phyloP scores from a whole-genome alignment of 2,329 filamentous ascomycete species.

The Penicillium brevicompactum region DNA sequence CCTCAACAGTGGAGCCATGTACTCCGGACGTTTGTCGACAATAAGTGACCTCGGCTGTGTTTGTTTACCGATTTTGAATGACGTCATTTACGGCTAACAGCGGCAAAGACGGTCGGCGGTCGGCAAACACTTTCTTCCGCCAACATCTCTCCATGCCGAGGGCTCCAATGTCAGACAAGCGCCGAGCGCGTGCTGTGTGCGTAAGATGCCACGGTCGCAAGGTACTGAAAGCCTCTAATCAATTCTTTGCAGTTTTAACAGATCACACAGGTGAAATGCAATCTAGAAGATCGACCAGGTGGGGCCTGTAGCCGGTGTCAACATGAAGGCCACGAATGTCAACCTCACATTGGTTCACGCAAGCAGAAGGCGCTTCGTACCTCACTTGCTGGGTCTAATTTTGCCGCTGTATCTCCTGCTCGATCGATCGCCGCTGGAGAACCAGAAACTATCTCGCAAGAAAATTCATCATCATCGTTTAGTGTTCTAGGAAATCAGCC shows the following conservation, averaged over 20 bases:
- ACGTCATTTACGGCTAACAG: background rate
- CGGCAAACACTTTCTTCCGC: background rate
- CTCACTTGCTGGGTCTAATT: background rate
- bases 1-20: too few relatives aligned
- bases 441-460: background rate
- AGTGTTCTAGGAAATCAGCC: background rate
- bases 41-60: background rate
- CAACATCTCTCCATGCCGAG: background rate
- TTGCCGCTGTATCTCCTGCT: background rate
- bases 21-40: too few relatives aligned
- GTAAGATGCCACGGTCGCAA: constrained; percentile 8
- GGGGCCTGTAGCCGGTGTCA: constrained; percentile 11
- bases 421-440: background rate
- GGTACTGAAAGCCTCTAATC: background rate
- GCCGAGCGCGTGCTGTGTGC: constrained; percentile 10
- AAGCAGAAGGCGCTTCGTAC: constrained; percentile 1
- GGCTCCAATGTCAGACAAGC: background rate
- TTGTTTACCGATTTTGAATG: background rate
- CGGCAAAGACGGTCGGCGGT: background rate
- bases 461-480: background rate
- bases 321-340: constrained; percentile 5
- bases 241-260: background rate
- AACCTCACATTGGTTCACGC: constrained; percentile 3
- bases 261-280: constrained; percentile 6
- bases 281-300: constrained; percentile 6